Evolutionary conservation across 75 land plant genomes (phyloP), one percentile per base, ranked within the genome.

Genomic region (Selaginella tamariscina): DNA sequence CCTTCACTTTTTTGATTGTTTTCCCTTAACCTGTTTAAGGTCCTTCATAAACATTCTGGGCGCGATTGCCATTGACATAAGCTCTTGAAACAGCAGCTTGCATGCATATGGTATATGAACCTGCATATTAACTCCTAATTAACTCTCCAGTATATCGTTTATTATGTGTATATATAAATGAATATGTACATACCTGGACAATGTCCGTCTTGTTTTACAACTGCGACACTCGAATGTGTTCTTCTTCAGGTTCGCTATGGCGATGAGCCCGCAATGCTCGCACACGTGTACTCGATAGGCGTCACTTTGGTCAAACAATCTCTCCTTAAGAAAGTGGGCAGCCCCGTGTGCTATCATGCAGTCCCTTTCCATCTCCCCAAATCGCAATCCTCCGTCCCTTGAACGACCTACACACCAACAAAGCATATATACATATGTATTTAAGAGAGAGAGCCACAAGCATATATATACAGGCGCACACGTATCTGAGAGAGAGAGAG

Each of bases 51-150:
- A 59, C 62, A 59, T 59, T 27, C 62, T 5, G 8, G 62, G 62
- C 62, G 62, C 62, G 2, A 59, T 59, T 8, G 62, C 62, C 62
- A 59, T 59, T 2, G 62, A 5, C 62, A 59, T 59, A 8, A 59
- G 62, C 26, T 59, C 62, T 59, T 59, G 62, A n/a, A 59, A 59
- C 26, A 59, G n/a, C 5, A 59, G 62, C 62, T 59, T 59, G 62
- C 62, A 59, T 8, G 62, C 62, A n/a, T 59, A 59, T 21, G 62
- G 62, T 23, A 59, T 59, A 59, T 59, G 62, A 21, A 59, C 62
- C 62, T 59, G 62, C 62, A 59, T 5, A 21, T 2, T 11, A 49
- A 49, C 54, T 20, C 54, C 54, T n/a, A n/a, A n/a, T n/a, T n/a
- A n/a, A n/a, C n/a, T n/a, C n/a, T n/a, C n/a, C n/a, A n/a, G n/a